Conservation (phyloP, 331 rosid genomes). For the Acacia pycnantha region DNA sequence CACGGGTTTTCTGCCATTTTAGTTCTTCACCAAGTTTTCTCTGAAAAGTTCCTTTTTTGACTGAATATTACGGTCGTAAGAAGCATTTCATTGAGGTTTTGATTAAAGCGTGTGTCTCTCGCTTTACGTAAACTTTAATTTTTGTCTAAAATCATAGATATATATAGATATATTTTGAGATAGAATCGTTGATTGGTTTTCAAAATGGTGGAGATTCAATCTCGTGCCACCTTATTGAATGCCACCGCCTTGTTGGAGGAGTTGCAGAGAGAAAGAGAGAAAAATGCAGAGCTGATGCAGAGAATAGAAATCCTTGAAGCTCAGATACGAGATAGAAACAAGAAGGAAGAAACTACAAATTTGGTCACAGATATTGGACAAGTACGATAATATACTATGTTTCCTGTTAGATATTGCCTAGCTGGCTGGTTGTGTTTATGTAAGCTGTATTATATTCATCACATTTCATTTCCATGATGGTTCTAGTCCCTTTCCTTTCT, state of each 20-base stretch:
- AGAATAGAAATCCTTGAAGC: conserved; percentile 79
- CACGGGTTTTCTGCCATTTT: conserved; percentile 6
- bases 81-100: no score
- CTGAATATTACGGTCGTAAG: no score
- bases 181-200: not conserved
- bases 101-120: no score
- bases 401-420: conserved; percentile 6
- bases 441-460: not conserved
- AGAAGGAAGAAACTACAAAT: conserved; percentile 18
- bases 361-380: conserved; percentile 15
- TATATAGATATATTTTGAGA: no score
- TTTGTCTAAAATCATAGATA: no score
- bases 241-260: conserved; percentile 58
- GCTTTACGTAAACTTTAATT: no score
- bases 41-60: no score
- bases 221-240: conserved; percentile 57
- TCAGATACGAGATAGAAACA: conserved; percentile 52
- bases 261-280: conserved; percentile 71
- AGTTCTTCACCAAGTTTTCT: no score
- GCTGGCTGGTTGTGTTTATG: not conserved
- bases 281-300: conserved; percentile 67
- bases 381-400: conserved; percentile 41
- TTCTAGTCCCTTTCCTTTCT: not conserved
- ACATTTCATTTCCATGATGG: not conserved
- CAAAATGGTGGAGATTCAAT: conserved; percentile 66